These are phyloP conservation scores for Suillus cothurnatus DNA, from an alignment of 768 basidiomycete genomes.

Conservation along the genomic window DNA sequence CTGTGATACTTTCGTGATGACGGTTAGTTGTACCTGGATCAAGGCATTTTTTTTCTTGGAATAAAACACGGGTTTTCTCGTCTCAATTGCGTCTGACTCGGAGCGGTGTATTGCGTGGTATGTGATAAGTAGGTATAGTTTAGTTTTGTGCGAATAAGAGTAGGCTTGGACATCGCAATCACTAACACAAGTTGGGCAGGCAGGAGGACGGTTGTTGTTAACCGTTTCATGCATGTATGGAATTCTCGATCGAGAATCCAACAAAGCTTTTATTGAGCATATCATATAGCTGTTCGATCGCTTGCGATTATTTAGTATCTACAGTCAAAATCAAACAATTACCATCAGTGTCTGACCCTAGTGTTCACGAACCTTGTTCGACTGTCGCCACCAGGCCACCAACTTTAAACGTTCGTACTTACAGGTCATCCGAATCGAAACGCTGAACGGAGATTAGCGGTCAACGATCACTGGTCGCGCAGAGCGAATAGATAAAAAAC, in stretches of 20 bases:
- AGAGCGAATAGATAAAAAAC: constrained; percentile 38
- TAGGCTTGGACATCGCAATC: neutral
- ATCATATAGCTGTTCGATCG: neutral
- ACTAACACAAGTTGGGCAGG: too few relatives aligned
- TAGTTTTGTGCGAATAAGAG: neutral
- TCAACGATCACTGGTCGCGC: constrained; percentile 23
- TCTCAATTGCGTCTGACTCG: too few relatives aligned
- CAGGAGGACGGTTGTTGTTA: neutral
- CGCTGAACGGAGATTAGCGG: neutral
- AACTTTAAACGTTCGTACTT: neutral
- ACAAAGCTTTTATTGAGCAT: neutral
- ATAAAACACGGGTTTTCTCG: neutral
- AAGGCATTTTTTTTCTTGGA: neutral
- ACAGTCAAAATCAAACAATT: neutral
- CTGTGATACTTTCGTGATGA: neutral
- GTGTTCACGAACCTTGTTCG: neutral
- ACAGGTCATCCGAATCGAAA: constrained; percentile 1
- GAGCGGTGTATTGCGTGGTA: neutral
- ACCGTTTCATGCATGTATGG: neutral
- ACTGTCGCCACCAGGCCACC: neutral
- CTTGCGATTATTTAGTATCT: neutral
- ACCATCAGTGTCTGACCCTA: neutral
- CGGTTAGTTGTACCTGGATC: neutral
- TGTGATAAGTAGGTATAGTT: neutral
- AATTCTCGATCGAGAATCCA: neutral